These are phyloP conservation scores for Ophidiomyces ophidiicola DNA, from an alignment of 2,329 filamentous ascomycete genomes.

Conservation along the genomic window DNA sequence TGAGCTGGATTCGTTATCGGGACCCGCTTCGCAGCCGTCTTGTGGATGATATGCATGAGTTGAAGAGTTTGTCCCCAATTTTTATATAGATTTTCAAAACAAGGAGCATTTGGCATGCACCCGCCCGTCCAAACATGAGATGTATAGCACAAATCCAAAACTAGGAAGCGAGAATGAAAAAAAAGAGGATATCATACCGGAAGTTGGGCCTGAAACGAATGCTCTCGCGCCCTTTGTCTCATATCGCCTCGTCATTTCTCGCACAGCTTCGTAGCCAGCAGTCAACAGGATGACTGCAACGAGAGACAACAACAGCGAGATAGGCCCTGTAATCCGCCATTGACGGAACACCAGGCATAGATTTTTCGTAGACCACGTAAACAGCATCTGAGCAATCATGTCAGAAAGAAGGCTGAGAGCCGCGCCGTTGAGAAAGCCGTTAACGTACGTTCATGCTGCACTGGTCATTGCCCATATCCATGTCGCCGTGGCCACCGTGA, in stretches of 20 bases:
- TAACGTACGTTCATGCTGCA: slow-evolving; percentile 84
- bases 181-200: slow-evolving; percentile 9
- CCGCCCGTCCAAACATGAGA: background rate
- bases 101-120: background rate
- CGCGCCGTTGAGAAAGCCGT: slow-evolving; percentile 3
- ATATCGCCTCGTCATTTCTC: slow-evolving; percentile 63
- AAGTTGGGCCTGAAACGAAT: background rate
- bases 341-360: slow-evolving; percentile 91
- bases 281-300: slow-evolving; percentile 68
- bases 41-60: slow-evolving; percentile 3
- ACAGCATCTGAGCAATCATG: slow-evolving; percentile 92
- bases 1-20: slow-evolving; percentile 47
- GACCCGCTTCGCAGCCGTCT: slow-evolving; percentile 1
- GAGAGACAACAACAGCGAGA: slow-evolving; percentile 69
- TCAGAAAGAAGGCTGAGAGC: background rate
- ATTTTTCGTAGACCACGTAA: slow-evolving; percentile 87
- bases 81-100: background rate
- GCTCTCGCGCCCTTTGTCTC: slow-evolving; percentile 37
- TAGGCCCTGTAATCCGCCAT: slow-evolving; percentile 70
- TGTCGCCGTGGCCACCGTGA: slow-evolving; percentile 42
- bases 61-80: slow-evolving; percentile 4
- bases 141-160: too few relatives aligned
- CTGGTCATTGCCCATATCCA: slow-evolving; percentile 47
- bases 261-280: slow-evolving; percentile 85
- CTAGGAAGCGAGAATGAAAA: too few relatives aligned